Percentiles rank a stretch among this genome's conserved stretches.
phyloP scores from a whole-genome alignment of 441 rosid genomes.

The Erysimum cheiri region DNA sequence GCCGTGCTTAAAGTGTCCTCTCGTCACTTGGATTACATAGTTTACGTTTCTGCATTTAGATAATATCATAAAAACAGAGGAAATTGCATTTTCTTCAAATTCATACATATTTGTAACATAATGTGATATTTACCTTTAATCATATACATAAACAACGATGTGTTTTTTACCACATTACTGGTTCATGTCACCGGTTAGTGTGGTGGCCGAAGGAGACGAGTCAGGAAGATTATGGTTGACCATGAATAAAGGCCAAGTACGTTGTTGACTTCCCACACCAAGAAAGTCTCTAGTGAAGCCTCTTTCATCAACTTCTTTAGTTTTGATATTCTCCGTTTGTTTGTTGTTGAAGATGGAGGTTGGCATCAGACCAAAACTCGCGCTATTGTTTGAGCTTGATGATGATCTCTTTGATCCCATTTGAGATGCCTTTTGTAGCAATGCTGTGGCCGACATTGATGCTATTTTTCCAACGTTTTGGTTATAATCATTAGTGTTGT shows the following conservation, averaged over 20 bases:
- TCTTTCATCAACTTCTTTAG: constrained; percentile 42
- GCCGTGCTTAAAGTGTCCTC: constrained; percentile 5
- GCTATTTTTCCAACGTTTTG: constrained; percentile 32
- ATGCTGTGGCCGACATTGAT: constrained; percentile 81
- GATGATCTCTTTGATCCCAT: constrained; percentile 71
- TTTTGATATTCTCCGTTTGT: constrained; percentile 28
- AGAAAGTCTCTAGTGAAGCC: constrained; percentile 76
- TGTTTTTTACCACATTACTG: not conserved
- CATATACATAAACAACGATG: not conserved
- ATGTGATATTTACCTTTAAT: not conserved
- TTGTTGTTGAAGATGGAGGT: constrained; percentile 47
- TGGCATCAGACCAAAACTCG: constrained; percentile 33
- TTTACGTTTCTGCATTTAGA: constrained; percentile 18
- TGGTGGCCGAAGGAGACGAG: constrained; percentile 19
- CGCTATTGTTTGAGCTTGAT: constrained; percentile 25
- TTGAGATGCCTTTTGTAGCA: constrained; percentile 79
- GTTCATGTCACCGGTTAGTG: constrained; percentile 6
- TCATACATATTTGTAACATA: not conserved
- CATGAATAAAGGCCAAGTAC: constrained; percentile 37
- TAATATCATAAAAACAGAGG: constrained; percentile 32
- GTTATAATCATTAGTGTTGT: not conserved
- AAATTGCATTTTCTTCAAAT: not conserved
- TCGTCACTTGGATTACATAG: not conserved
- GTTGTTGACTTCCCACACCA: constrained; percentile 59
- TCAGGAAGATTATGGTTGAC: constrained; percentile 28